Percentiles rank a stretch among this genome's conserved stretches.
These are phyloP conservation scores for Acidiella bohemica DNA, from an alignment of 495 filamentous ascomycete genomes.

Conservation along the genomic window DNA sequence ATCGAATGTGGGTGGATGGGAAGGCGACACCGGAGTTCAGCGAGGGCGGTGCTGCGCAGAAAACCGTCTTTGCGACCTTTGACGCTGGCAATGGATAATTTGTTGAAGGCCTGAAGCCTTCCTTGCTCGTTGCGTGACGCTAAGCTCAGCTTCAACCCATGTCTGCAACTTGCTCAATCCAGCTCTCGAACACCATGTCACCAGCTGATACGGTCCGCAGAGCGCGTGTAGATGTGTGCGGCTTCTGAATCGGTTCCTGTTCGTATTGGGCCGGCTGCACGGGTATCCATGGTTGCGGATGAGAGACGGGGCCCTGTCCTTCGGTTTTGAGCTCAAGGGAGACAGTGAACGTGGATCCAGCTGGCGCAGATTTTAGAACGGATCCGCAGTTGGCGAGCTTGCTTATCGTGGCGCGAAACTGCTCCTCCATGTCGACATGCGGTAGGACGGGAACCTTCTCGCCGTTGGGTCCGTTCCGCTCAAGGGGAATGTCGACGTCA, in stretches of 20 bases:
- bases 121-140: not conserved
- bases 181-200: conserved; percentile 53
- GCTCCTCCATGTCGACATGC: conserved; percentile 50
- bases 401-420: conserved; percentile 48
- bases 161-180: conserved; percentile 37
- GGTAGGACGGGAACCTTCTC: conserved; percentile 14
- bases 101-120: not conserved
- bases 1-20: not conserved
- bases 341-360: conserved; percentile 72
- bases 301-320: conserved; percentile 59
- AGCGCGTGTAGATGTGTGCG: no score
- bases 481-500: conserved; percentile 29
- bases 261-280: conserved; percentile 29
- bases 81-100: not conserved
- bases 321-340: conserved; percentile 72
- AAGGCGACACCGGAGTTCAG: not conserved
- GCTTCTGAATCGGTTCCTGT: conserved; percentile 42
- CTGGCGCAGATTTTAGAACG: conserved; percentile 49
- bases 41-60: not conserved
- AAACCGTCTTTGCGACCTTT: not conserved
- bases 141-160: not conserved
- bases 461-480: conserved; percentile 23
- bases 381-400: conserved; percentile 43
- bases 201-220: conserved; percentile 49
- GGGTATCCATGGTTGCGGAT: conserved; percentile 57